Evolutionary conservation across 2,329 filamentous ascomycete species (phyloP), one percentile per base, ranked within the genome.

Genomic region (Phialophora expanda): DNA sequence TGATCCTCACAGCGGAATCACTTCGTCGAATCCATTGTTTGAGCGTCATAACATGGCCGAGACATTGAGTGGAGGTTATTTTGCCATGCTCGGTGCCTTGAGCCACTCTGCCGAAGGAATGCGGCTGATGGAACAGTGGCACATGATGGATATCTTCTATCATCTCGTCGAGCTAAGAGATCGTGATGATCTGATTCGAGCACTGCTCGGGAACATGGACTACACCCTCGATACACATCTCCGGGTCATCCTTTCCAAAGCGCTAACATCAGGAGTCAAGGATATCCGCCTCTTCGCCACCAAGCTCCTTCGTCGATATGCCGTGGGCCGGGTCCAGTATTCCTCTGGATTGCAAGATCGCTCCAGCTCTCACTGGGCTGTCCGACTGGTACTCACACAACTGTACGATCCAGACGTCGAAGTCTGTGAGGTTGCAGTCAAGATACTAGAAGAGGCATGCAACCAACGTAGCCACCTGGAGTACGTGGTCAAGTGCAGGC

Each of bases 141-240:
- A 93, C 73, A 96, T 99, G 85, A 93, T 97, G 80, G 98, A 98
- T 78, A 99, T 99, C 92, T 96, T 98, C 84, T 99, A 99, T 76
- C 95, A 98, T 78, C 97, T 99, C 67, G 86, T 97, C 65, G 94
- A 98, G 74, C 83, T 97, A 53, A 92, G 91, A 73, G 90, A 95
- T 77, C 90, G 95, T 2, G 92, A 94, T 54, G 95, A 99, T 76
- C 83, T 99, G 66, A 92, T 98, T 75, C 92, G 93, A 75, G 85
- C 94, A 9, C 85, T 99, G 34, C 84, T 99, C 8, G 89, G 90
- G 56, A 95, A 93, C 74, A 93, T 99, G 78, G 94, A 99, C 78
- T 99, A 97, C 75, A 90, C 89, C 22, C 82, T 96, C 26, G 89
- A 90, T 69, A 94, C 93, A 1, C 95, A 99, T 76, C 90, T 96